A percentile compares a stretch with the other conserved stretches of the same genome.
phyloP scores from a whole-genome alignment of 108 stramenopile species.

The Parietichytrium sp. region DNA sequence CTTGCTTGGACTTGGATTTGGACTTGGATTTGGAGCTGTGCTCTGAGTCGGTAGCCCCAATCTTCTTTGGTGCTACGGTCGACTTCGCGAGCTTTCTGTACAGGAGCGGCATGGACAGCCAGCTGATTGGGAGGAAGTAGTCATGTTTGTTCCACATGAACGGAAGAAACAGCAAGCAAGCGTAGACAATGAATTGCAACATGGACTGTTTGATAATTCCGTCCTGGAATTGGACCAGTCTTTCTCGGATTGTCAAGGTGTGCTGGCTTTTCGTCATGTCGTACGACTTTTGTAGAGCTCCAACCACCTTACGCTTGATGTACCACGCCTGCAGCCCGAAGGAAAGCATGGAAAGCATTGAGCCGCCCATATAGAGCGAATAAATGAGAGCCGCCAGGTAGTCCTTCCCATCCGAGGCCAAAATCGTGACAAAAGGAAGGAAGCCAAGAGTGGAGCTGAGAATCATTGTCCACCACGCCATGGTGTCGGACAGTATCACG shows the following conservation, averaged over 20 bases:
- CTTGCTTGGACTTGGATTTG: no score
- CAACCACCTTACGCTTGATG: no score
- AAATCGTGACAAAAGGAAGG: background rate
- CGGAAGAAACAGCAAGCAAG: background rate
- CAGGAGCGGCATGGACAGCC: background rate
- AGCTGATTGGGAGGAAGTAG: background rate
- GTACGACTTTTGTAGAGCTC: background rate
- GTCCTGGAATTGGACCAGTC: background rate
- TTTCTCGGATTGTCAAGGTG: background rate
- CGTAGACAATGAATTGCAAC: background rate
- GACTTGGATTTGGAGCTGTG: background rate
- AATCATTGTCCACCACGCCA: background rate
- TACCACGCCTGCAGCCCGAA: background rate
- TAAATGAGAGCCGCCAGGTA: background rate
- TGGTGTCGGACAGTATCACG: background rate
- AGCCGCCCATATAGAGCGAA: background rate
- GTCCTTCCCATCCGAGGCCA: background rate
- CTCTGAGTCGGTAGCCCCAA: background rate
- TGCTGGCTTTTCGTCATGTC: conserved; percentile 21
- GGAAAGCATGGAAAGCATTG: background rate
- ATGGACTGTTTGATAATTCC: background rate
- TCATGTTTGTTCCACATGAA: conserved; percentile 18
- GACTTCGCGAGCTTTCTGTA: background rate
- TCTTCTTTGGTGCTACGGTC: background rate
- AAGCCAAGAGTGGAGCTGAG: background rate